phyloP scores from a whole-genome alignment of 148 eudicot species.

The Silene latifolia region DNA sequence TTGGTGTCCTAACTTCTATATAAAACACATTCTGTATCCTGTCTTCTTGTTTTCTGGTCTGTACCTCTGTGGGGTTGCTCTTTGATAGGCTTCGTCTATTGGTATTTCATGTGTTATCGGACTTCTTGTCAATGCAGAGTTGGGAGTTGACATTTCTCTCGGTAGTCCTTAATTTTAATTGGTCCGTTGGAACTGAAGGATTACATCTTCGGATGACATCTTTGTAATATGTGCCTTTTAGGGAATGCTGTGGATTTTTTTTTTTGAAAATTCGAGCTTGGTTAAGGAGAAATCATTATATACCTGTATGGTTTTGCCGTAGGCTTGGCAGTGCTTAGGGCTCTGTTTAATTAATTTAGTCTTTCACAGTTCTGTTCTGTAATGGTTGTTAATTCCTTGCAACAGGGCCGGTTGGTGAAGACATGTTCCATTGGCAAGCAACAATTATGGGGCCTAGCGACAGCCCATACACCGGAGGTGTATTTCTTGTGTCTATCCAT shows the following conservation, averaged over 20 bases:
- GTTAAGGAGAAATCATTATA: too few species aligned
- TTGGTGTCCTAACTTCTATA: not conserved
- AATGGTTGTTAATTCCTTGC: not conserved
- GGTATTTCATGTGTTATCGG: too few species aligned
- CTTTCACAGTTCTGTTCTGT: not conserved
- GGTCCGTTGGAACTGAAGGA: too few species aligned
- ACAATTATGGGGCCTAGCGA: constrained; percentile 37
- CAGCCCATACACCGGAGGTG: constrained; percentile 36
- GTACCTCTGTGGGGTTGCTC: not conserved
- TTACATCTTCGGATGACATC: too few species aligned
- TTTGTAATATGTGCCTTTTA: too few species aligned
- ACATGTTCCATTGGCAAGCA: constrained; percentile 41
- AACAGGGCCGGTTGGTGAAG: constrained; percentile 37
- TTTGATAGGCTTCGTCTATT: not conserved
- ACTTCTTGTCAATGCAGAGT: too few species aligned
- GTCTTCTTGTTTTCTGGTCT: not conserved
- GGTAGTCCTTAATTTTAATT: too few species aligned
- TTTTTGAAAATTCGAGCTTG: too few species aligned
- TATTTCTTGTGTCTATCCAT: constrained; percentile 32
- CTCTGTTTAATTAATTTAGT: not conserved
- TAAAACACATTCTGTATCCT: not conserved
- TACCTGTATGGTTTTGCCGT: not conserved
- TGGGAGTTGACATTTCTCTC: too few species aligned
- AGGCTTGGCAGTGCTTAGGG: not conserved
- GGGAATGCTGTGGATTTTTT: too few species aligned